Percentiles rank a stretch among this genome's conserved stretches.
phyloP scores from a whole-genome alignment of 2,329 filamentous ascomycete species.

The Dactylellina parvicollis region DNA sequence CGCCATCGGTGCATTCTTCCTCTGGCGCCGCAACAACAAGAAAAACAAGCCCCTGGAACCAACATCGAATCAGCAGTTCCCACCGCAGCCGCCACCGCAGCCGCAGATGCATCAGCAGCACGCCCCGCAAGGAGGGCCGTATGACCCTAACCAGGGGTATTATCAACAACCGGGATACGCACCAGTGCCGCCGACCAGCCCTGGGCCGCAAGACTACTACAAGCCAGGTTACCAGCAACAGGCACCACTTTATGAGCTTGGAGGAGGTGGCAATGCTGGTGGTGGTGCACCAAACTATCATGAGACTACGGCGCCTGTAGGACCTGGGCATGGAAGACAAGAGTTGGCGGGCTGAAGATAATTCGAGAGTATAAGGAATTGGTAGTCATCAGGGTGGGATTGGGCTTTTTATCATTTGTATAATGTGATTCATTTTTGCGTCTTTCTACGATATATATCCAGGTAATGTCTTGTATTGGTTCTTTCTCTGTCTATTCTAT shows the following conservation, averaged over 20 bases:
- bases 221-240: slow-evolving; percentile 19
- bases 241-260: slow-evolving; percentile 26
- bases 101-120: slow-evolving; percentile 22
- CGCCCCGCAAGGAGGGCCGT: not conserved
- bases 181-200: slow-evolving; percentile 6
- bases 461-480: not conserved
- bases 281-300: slow-evolving; percentile 13
- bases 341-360: slow-evolving; percentile 32
- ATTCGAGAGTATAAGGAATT: not conserved
- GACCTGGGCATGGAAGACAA: slow-evolving; percentile 26
- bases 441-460: slow-evolving; percentile 5
- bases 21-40: slow-evolving; percentile 35
- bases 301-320: slow-evolving; percentile 7
- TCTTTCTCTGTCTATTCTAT: not conserved
- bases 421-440: slow-evolving; percentile 1
- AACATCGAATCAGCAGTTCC: slow-evolving; percentile 10
- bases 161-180: slow-evolving; percentile 45
- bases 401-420: not conserved
- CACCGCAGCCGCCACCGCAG: slow-evolving; percentile 31
- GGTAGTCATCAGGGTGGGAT: not conserved
- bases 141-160: slow-evolving; percentile 25
- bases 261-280: slow-evolving; percentile 5
- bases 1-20: slow-evolving; percentile 43
- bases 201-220: slow-evolving; percentile 17
- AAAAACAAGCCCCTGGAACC: not conserved